Conservation (phyloP, 192 early-diverging fungal genomes). For the Coemansia brasiliensis region DNA sequence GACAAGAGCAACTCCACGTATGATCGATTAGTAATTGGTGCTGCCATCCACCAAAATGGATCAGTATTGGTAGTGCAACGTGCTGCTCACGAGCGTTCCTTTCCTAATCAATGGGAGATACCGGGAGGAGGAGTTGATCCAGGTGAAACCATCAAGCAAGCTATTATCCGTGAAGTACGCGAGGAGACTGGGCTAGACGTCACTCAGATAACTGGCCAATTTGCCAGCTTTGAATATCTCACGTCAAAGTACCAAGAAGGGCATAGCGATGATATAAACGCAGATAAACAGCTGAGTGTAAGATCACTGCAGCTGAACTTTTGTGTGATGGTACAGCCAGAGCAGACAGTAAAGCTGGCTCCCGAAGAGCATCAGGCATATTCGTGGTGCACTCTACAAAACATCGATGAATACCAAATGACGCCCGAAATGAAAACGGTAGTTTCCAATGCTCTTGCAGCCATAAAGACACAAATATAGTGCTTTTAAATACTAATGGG, state of each 20-base stretch:
- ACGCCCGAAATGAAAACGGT: slow-evolving; percentile 38
- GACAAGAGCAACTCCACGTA: slow-evolving; percentile 11
- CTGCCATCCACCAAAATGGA: slow-evolving; percentile 12
- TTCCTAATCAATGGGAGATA: slow-evolving; percentile 51
- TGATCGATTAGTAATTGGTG: slow-evolving; percentile 42
- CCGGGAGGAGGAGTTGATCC: slow-evolving; percentile 49
- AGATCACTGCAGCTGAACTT: slow-evolving; percentile 47
- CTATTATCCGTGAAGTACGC: slow-evolving; percentile 37
- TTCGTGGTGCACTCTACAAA: slow-evolving; percentile 13
- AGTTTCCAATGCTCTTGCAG: slow-evolving; percentile 17
- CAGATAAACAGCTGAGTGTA: neutral
- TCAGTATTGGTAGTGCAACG: slow-evolving; percentile 47
- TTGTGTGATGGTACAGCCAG: slow-evolving; percentile 20
- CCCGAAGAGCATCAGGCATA: slow-evolving; percentile 45
- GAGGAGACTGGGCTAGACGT: slow-evolving; percentile 45
- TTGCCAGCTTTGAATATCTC: slow-evolving; percentile 38
- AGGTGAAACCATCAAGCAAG: slow-evolving; percentile 35
- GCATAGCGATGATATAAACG: neutral
- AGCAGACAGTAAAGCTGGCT: slow-evolving; percentile 4
- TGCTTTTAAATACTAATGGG: neutral
- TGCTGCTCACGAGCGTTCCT: slow-evolving; percentile 38
- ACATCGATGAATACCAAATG: slow-evolving; percentile 34
- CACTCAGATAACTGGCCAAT: slow-evolving; percentile 27
- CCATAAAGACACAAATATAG: slow-evolving; percentile 1
- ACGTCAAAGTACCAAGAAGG: slow-evolving; percentile 33